Evolutionary conservation across 768 basidiomycete genomes (phyloP).

Genomic region (Piloderma croceum): DNA sequence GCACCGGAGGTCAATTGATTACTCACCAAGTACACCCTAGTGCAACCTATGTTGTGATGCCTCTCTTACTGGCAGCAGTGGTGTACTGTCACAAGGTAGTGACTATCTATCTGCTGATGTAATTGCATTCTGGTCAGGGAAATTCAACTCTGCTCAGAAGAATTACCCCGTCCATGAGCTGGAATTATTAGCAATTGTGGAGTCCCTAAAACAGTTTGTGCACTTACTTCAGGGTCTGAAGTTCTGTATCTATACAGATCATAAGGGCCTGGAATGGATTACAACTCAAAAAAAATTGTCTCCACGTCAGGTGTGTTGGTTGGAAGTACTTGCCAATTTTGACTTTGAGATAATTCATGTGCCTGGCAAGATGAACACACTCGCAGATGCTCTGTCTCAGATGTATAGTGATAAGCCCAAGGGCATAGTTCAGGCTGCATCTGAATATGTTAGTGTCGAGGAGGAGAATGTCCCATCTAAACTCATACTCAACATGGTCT

Average conservation of each 20-base stretch:
- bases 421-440: slow-evolving; percentile 7
- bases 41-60: slow-evolving; percentile 31
- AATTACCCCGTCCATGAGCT: slow-evolving; percentile 37
- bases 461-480: slow-evolving; percentile 4
- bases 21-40: slow-evolving; percentile 6
- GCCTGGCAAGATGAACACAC: slow-evolving; percentile 24
- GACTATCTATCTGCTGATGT: slow-evolving; percentile 20
- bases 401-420: slow-evolving; percentile 20
- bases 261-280: slow-evolving; percentile 24
- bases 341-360: slow-evolving; percentile 24
- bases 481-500: slow-evolving; percentile 8
- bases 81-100: slow-evolving; percentile 20
- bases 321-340: slow-evolving; percentile 26
- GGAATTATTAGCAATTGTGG: slow-evolving; percentile 33
- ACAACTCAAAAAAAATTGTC: slow-evolving; percentile 29
- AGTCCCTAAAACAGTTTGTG: no score
- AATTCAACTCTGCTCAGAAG: slow-evolving; percentile 31
- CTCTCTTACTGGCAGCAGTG: slow-evolving; percentile 24
- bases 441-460: slow-evolving; percentile 19
- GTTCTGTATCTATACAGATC: slow-evolving; percentile 29
- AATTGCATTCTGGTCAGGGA: slow-evolving; percentile 32
- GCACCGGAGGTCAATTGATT: slow-evolving; percentile 17
- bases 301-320: slow-evolving; percentile 31
- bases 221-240: slow-evolving; percentile 25
- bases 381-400: slow-evolving; percentile 28